Evolutionary conservation across 2,329 filamentous ascomycete species (phyloP).

Genomic region (Podosphaera fusca): DNA sequence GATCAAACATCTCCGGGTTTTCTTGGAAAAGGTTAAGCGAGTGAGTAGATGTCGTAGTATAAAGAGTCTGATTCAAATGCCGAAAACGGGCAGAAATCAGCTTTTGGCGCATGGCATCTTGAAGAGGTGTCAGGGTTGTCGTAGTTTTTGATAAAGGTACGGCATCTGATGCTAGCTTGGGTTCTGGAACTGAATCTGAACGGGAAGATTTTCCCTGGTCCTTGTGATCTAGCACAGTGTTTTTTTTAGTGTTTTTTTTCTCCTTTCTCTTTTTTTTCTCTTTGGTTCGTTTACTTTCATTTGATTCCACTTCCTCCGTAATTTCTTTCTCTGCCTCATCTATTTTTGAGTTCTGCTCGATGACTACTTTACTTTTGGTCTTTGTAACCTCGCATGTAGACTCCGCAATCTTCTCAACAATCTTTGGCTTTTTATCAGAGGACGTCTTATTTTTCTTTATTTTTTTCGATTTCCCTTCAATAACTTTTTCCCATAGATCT

Average conservation of each 20-base stretch:
- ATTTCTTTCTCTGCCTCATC: not conserved
- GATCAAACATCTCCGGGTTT: conserved; percentile 79
- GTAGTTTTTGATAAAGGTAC: conserved; percentile 17
- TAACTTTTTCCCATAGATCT: conserved; percentile 56
- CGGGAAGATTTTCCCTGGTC: not conserved
- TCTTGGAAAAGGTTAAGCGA: conserved; percentile 64
- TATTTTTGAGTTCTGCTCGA: not conserved
- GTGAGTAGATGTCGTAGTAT: conserved; percentile 68
- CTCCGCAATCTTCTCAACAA: conserved; percentile 3
- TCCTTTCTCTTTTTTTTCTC: conserved; percentile 5
- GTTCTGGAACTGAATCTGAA: conserved; percentile 13
- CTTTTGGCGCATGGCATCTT: conserved; percentile 86
- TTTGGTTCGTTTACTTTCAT: conserved; percentile 3
- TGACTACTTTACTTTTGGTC: not conserved
- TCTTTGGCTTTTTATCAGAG: conserved; percentile 12
- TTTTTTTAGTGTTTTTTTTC: conserved; percentile 13
- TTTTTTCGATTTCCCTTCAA: conserved; percentile 36
- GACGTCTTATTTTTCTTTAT: conserved; percentile 1
- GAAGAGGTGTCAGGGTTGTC: conserved; percentile 65
- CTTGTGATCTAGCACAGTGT: not conserved
- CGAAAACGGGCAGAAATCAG: conserved; percentile 88
- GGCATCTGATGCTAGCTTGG: not conserved
- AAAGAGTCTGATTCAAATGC: conserved; percentile 88
- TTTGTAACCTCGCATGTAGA: conserved; percentile 6
- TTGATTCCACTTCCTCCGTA: not conserved